phyloP scores from a whole-genome alignment of 192 early-diverging fungal genomes.

The Backusella macrospora region DNA sequence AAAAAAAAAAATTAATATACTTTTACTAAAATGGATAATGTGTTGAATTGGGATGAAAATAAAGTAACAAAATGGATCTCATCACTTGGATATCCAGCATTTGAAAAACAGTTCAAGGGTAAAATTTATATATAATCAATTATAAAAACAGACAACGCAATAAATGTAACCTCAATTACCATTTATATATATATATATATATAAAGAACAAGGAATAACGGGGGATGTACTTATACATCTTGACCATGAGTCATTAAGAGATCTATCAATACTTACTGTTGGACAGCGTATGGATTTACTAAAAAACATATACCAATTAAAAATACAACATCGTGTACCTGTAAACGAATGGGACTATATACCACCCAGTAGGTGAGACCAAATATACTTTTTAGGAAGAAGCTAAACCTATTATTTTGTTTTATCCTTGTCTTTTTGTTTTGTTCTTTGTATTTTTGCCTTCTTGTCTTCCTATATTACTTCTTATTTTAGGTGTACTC shows the following conservation, averaged over 20 bases:
- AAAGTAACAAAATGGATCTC: constrained; percentile 59
- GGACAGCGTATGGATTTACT: constrained; percentile 90
- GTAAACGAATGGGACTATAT: constrained; percentile 86
- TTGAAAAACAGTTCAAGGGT: constrained; percentile 62
- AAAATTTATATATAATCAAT: background rate
- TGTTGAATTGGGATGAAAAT: constrained; percentile 58
- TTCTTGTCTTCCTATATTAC: background rate
- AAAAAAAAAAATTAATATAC: constrained; percentile 1
- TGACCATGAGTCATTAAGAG: constrained; percentile 90
- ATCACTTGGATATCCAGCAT: constrained; percentile 55
- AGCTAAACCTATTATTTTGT: background rate
- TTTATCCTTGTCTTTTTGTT: too few relatives aligned
- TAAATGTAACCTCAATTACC: background rate
- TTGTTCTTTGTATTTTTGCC: too few relatives aligned
- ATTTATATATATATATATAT: background rate
- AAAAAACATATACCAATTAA: constrained; percentile 85
- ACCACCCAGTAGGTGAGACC: constrained; percentile 62
- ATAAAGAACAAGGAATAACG: constrained; percentile 82
- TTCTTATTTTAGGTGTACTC: constrained; percentile 43
- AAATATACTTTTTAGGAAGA: background rate
- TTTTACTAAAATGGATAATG: constrained; percentile 48
- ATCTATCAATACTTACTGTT: constrained; percentile 81
- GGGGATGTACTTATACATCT: constrained; percentile 88
- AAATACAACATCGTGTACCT: constrained; percentile 76
- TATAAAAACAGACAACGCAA: background rate